A percentile compares a stretch with the other conserved stretches of the same genome.
These are phyloP conservation scores for Acanthamoeba polyphaga DNA, from an alignment of 208 protist genomes.

Conservation along the genomic window DNA sequence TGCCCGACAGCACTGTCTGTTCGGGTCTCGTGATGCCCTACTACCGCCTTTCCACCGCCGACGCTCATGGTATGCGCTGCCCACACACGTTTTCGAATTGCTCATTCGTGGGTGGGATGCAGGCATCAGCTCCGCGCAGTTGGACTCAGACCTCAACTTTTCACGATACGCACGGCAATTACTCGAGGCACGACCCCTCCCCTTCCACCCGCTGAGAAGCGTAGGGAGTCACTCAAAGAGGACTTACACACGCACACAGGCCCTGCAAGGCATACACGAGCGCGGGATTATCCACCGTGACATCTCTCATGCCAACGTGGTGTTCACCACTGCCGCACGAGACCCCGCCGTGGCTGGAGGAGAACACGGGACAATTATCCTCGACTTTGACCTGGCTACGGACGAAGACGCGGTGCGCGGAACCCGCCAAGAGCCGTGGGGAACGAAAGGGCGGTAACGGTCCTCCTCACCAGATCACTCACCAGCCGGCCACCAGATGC, in stretches of 20 bases:
- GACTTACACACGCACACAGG: too few species aligned
- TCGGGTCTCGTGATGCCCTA: not conserved
- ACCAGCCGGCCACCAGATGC: not conserved
- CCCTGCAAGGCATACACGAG: not conserved
- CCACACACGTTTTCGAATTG: not conserved
- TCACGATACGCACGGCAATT: not conserved
- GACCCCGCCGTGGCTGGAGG: not conserved
- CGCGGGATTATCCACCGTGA: not conserved
- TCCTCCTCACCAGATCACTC: not conserved
- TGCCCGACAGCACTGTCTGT: not conserved
- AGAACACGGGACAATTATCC: not conserved
- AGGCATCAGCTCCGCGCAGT: not conserved
- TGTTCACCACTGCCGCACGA: not conserved
- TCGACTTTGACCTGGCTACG: constrained; percentile 1
- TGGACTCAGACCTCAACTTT: not conserved
- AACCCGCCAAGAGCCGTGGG: not conserved
- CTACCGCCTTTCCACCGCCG: not conserved
- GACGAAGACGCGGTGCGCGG: not conserved
- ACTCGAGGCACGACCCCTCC: not conserved
- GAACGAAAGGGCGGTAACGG: not conserved
- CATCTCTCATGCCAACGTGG: not conserved
- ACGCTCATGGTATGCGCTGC: not conserved
- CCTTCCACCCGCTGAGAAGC: too few species aligned
- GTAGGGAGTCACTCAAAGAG: too few species aligned
- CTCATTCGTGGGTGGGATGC: not conserved